These are phyloP conservation scores for Rhamnella rubrinervis DNA, from an alignment of 331 rosid species.

Conservation along the genomic window DNA sequence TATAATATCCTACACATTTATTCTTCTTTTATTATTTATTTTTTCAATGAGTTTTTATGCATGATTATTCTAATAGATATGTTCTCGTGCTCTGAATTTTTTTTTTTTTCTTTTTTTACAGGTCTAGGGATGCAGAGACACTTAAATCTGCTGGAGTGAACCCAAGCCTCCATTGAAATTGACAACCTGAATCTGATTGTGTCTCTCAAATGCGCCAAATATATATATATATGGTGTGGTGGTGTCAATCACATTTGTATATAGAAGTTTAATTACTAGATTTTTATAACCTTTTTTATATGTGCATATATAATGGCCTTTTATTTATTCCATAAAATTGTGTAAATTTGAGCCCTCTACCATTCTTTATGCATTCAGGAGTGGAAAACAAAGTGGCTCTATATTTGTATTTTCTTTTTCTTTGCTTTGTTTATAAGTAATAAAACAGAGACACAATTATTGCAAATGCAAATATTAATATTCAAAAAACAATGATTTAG, in stretches of 20 bases:
- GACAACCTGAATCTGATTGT: slow-evolving; percentile 9
- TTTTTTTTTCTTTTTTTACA: slow-evolving; percentile 13
- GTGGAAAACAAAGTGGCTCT: slow-evolving; percentile 7
- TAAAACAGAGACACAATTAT: slow-evolving; percentile 10
- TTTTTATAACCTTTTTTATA: neutral
- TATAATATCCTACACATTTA: neutral
- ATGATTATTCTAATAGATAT: neutral
- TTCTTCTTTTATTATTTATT: too few species aligned
- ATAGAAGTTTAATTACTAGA: neutral
- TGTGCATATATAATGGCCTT: neutral
- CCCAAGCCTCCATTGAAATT: slow-evolving; percentile 12
- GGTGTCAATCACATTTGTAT: neutral
- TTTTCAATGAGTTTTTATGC: too few species aligned
- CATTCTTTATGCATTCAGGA: neutral
- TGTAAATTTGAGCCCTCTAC: neutral
- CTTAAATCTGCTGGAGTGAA: slow-evolving; percentile 38
- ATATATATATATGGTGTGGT: neutral
- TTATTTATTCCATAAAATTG: neutral
- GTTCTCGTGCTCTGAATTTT: neutral
- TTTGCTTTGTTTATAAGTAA: neutral
- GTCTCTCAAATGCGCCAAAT: slow-evolving; percentile 3
- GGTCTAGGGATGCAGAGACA: slow-evolving; percentile 34
- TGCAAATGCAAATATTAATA: neutral
- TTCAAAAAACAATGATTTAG: neutral
- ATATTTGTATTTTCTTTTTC: neutral